Evolutionary conservation across 768 basidiomycete species (phyloP).

Genomic region (Strobilomyces confusus): DNA sequence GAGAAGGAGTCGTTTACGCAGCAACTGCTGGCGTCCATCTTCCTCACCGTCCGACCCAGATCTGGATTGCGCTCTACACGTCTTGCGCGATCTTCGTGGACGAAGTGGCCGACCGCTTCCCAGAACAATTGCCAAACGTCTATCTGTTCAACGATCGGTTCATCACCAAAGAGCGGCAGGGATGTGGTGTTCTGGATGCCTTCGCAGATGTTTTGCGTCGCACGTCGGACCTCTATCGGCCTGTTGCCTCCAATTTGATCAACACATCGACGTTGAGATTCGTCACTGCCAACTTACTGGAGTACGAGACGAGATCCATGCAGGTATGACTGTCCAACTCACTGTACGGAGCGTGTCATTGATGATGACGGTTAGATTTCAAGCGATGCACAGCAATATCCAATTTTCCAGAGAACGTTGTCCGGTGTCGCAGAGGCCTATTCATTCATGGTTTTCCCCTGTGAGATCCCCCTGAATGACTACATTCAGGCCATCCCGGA

Average conservation of each 20-base stretch:
- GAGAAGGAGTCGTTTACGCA: constrained; percentile 27
- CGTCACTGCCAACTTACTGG: constrained; percentile 32
- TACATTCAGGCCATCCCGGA: constrained; percentile 40
- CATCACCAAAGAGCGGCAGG: constrained; percentile 25
- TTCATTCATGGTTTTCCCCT: constrained; percentile 34
- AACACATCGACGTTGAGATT: constrained; percentile 34
- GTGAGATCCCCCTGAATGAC: constrained; percentile 27
- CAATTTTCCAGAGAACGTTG: constrained; percentile 23
- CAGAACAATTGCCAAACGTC: constrained; percentile 17
- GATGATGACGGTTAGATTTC: not conserved
- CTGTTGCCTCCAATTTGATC: constrained; percentile 33
- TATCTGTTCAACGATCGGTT: constrained; percentile 36
- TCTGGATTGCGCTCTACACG: constrained; percentile 38
- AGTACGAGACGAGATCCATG: constrained; percentile 30
- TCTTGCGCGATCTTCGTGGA: constrained; percentile 37
- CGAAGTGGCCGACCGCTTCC: constrained; percentile 29
- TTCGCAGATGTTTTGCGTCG: constrained; percentile 33
- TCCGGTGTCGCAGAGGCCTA: constrained; percentile 37
- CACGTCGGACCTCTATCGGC: constrained; percentile 24
- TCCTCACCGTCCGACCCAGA: constrained; percentile 6
- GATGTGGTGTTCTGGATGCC: constrained; percentile 29
- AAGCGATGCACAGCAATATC: constrained; percentile 21
- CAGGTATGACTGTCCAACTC: constrained; percentile 11
- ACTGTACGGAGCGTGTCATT: not conserved
- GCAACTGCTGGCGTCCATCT: constrained; percentile 30